Conservation (phyloP, 192 early-diverging fungal genomes). For the Haplosporangium gracile region DNA sequence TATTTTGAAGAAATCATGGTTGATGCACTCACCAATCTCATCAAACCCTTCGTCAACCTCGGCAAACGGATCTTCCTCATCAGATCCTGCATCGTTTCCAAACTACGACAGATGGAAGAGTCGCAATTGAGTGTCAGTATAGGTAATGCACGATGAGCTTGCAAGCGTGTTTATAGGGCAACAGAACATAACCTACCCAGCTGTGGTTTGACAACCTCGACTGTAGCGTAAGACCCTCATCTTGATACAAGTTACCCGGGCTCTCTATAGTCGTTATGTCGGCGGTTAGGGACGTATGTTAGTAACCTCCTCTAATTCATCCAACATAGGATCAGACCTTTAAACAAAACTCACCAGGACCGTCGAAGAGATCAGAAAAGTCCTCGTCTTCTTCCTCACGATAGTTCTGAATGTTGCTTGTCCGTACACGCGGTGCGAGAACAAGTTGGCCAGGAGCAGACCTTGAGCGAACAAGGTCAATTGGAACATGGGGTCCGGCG, state of each 20-base stretch:
- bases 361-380: slow-evolving; percentile 47
- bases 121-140: neutral
- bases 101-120: slow-evolving; percentile 12
- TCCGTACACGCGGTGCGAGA: slow-evolving; percentile 13
- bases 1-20: neutral
- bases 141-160: too few species aligned
- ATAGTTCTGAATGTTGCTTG: slow-evolving; percentile 35
- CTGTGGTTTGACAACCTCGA: slow-evolving; percentile 58
- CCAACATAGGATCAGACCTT: too few species aligned
- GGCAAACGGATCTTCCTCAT: slow-evolving; percentile 65
- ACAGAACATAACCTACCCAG: slow-evolving; percentile 31
- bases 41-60: slow-evolving; percentile 65
- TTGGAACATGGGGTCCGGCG: slow-evolving; percentile 16
- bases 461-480: slow-evolving; percentile 46
- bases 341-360: slow-evolving; percentile 1
- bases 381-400: slow-evolving; percentile 45
- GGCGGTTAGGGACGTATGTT: neutral
- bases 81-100: slow-evolving; percentile 58
- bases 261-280: slow-evolving; percentile 18
- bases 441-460: slow-evolving; percentile 49
- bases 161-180: too few species aligned
- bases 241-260: slow-evolving; percentile 25
- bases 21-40: slow-evolving; percentile 53
- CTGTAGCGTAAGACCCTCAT: slow-evolving; percentile 51
- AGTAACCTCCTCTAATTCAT: too few species aligned